Evolutionary conservation across 2,329 filamentous ascomycete species (phyloP).

Genomic region (Claviceps monticola): DNA sequence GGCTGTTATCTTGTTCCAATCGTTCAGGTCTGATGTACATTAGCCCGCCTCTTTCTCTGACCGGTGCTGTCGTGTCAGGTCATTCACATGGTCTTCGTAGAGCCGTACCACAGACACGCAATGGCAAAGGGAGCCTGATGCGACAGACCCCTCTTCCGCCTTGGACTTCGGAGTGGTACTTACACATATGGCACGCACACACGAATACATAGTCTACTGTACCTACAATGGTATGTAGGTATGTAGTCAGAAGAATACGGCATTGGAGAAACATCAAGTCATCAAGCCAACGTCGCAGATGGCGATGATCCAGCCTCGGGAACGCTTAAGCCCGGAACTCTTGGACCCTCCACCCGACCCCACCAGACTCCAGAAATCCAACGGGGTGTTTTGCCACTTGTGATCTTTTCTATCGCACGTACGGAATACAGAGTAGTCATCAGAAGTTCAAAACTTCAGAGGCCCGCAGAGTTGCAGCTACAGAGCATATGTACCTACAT

Average conservation of each 20-base stretch:
- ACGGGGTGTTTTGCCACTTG: no score
- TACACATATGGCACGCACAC: not conserved
- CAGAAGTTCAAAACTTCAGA: no score
- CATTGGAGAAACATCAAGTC: no score
- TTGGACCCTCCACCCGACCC: not conserved
- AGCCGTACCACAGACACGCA: no score
- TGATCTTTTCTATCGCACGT: no score
- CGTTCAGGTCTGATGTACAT: not conserved
- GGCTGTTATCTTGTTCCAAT: no score
- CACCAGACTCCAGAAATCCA: no score
- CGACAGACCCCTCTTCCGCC: not conserved
- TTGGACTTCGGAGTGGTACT: not conserved
- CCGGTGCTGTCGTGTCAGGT: constrained; percentile 1
- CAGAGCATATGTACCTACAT: no score
- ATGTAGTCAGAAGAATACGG: not conserved
- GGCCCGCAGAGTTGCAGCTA: no score
- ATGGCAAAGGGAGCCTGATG: not conserved
- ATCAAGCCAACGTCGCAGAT: not conserved
- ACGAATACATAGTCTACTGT: no score
- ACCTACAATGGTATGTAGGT: not conserved
- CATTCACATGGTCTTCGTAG: no score
- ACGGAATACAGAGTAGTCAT: not conserved
- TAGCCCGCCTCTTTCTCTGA: not conserved
- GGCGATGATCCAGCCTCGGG: constrained; percentile 1
- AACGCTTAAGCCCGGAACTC: not conserved